These are phyloP conservation scores for Penicillium sp. DNA, from an alignment of 2,329 filamentous ascomycete species.

Conservation along the genomic window DNA sequence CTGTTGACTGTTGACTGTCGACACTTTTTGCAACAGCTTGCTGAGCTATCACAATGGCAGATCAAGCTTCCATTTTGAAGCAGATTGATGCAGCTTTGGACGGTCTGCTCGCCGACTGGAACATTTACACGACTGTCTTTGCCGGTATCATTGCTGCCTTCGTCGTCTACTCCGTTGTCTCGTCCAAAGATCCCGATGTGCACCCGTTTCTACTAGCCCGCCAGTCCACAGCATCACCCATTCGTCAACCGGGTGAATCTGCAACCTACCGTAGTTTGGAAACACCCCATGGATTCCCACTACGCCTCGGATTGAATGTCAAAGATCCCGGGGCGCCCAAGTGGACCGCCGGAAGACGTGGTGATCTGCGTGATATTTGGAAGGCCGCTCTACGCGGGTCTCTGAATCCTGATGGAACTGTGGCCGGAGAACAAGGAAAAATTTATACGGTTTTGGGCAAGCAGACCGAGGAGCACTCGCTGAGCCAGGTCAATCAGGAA, in stretches of 20 bases:
- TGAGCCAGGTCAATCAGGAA: conserved; percentile 70
- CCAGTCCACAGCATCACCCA: conserved; percentile 70
- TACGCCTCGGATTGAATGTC: conserved; percentile 72
- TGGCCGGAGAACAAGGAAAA: conserved; percentile 58
- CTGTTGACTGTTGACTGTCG: no score
- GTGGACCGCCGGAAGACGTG: conserved; percentile 77
- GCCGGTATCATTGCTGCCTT: conserved; percentile 61
- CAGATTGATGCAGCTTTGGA: conserved; percentile 68
- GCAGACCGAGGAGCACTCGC: conserved; percentile 65
- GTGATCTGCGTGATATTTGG: conserved; percentile 91
- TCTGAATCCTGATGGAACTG: conserved; percentile 57
- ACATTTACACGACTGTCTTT: conserved; percentile 69
- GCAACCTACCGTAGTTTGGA: conserved; percentile 79
- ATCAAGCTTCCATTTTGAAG: conserved; percentile 53
- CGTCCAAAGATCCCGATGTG: conserved; percentile 74
- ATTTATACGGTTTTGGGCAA: conserved; percentile 75
- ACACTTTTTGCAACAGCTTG: conserved; percentile 3
- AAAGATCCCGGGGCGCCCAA: conserved; percentile 73
- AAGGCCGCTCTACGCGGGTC: conserved; percentile 62
- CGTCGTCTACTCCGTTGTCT: conserved; percentile 65
- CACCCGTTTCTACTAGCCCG: conserved; percentile 87
- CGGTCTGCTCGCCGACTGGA: conserved; percentile 71
- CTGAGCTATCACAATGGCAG: conserved; percentile 30
- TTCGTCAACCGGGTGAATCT: conserved; percentile 79
- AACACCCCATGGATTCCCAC: conserved; percentile 75